Base-by-base conservation (phyloP, 1,284 basidiomycete species). In the Exobasidium rhododendri region DNA sequence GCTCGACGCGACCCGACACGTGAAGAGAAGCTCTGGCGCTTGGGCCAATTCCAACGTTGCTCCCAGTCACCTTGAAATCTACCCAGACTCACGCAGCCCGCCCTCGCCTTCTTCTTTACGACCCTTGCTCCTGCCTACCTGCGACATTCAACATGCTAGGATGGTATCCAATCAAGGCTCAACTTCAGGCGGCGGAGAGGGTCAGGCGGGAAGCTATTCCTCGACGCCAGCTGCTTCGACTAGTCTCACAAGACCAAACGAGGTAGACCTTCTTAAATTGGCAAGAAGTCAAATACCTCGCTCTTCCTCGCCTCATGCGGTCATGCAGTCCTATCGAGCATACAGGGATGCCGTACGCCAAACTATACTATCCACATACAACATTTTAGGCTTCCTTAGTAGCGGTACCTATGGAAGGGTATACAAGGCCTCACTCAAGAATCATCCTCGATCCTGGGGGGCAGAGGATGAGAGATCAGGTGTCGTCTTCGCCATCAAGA, bases 351-450 rank as follows among this genome's bases (percentile, higher is more conserved):
- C 60, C 1, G 65, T 65, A 24, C 66, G 76, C 20, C 65, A 62
- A 13, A 65, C 74, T 1, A 69, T 79, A 3, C 58, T 77, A 5
- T 60, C 64, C 2, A 71, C 69, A 3, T 98, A 98, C 82, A 84
- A 85, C 61, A 96, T 98, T 69, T 84, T 96, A 2, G 96, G 96
- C 6, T 99, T 98, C 82, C 92, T 99, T 70, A 96, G 92, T 6
- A 94, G 92, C 3, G 94, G 94, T 20, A 99, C 96, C 0, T 99
- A 98, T 76, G 96, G 96, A 0, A 85, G 93, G 29, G 94, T 99
- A 3, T 99, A 98, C 85, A 98, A 98, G 81, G 96, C 94, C 0
- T 86, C 90, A 65, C 71, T 83, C 17, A 59, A 68, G 13, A 28
- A 47, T 20, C 47, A 50, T 50, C 3, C 5, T 26, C n/a, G 13